A percentile compares a stretch with the other conserved stretches of the same genome.
Evolutionary conservation across 2,329 filamentous ascomycete species (phyloP).

Genomic region (Blastomyces parvus): DNA sequence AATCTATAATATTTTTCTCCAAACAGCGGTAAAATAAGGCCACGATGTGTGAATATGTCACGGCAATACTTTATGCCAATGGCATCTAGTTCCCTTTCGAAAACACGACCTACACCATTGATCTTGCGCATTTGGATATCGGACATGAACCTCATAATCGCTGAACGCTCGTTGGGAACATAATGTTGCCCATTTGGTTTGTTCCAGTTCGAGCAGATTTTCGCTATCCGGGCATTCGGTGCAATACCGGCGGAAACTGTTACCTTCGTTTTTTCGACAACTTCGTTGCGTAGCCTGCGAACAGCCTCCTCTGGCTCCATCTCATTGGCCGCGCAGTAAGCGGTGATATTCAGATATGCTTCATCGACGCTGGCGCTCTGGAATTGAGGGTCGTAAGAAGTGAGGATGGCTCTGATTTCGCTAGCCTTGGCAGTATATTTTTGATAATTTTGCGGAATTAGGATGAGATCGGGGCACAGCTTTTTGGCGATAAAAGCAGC

Average conservation of each 20-base stretch:
- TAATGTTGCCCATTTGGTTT: constrained; percentile 91
- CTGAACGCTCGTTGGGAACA: constrained; percentile 59
- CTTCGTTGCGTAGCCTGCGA: constrained; percentile 64
- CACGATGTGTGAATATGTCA: constrained; percentile 70
- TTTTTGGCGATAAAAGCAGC: constrained; percentile 92
- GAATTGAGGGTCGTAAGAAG: constrained; percentile 80
- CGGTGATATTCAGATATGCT: constrained; percentile 89
- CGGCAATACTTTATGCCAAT: constrained; percentile 82
- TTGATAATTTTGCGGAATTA: constrained; percentile 74
- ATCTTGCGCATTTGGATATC: constrained; percentile 79
- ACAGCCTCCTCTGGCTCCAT: constrained; percentile 65
- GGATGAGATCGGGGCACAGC: constrained; percentile 75
- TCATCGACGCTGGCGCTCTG: constrained; percentile 94
- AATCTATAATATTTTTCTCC: constrained; percentile 89
- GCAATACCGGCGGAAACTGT: constrained; percentile 93
- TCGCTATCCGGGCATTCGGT: constrained; percentile 84
- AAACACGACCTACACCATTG: constrained; percentile 87
- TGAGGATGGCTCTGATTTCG: constrained; percentile 73
- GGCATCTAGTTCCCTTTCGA: constrained; percentile 81
- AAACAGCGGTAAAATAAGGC: constrained; percentile 66
- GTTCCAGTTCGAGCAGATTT: constrained; percentile 91
- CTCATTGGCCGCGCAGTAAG: constrained; percentile 63
- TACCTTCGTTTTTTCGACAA: constrained; percentile 66
- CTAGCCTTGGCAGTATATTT: constrained; percentile 88
- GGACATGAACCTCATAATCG: constrained; percentile 79